Percentiles rank a stretch among this genome's conserved stretches.
phyloP scores from a whole-genome alignment of 1,284 basidiomycete species.

The Leccinum brunneo-olivaceum region DNA sequence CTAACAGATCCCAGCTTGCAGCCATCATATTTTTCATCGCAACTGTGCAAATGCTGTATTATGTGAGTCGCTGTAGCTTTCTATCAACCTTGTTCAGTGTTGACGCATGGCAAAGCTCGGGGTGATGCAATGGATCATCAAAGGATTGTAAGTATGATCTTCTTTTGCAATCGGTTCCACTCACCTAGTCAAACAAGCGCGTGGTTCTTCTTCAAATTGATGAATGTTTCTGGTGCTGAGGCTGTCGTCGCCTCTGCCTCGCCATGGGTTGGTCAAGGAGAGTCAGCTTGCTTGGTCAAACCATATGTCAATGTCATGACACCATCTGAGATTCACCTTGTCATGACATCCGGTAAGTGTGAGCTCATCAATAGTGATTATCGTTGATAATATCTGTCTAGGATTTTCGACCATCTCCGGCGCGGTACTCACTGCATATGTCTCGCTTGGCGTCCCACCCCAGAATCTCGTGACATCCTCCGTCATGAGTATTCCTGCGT shows the following conservation, averaged over 20 bases:
- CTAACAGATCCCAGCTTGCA: conserved; percentile 40
- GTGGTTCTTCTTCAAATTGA: conserved; percentile 88
- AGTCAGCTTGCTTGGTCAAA: conserved; percentile 77
- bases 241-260: conserved; percentile 88
- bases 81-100: neutral
- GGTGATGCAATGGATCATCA: conserved; percentile 86
- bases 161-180: neutral
- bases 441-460: conserved; percentile 75
- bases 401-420: conserved; percentile 87
- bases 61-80: conserved; percentile 32
- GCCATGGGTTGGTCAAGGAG: conserved; percentile 88
- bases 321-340: conserved; percentile 80
- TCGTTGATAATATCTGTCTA: conserved; percentile 17
- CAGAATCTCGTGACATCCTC: conserved; percentile 84
- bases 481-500: conserved; percentile 92
- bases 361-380: neutral
- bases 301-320: conserved; percentile 90
- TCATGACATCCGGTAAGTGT: conserved; percentile 76
- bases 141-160: conserved; percentile 52
- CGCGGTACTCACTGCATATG: conserved; percentile 82
- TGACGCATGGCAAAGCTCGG: conserved; percentile 41
- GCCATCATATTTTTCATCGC: conserved; percentile 86
- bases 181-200: conserved; percentile 42
- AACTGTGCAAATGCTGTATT: conserved; percentile 83
- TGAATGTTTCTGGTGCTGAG: conserved; percentile 85